Base-by-base conservation (phyloP, 768 basidiomycete species). In the Coprinopsis cinerea region DNA sequence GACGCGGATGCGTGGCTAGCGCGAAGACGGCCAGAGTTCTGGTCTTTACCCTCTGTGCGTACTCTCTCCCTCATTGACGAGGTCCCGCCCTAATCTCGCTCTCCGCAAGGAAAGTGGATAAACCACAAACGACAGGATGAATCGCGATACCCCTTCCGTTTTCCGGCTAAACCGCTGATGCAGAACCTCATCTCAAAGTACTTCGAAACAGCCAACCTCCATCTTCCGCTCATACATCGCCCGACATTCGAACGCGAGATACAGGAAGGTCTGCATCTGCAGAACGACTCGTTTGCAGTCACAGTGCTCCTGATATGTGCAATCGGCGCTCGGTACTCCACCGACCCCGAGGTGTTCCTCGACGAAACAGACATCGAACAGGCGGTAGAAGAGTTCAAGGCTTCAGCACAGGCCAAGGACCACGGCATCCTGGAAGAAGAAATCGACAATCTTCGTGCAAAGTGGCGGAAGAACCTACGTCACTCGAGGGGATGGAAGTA, bases 221-320 rank as follows among this genome's bases (percentile, higher is more conserved):
- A 75, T 46, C 57, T 77, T 0, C 88, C 90, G 1, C 70, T 93
- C 2, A 69, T 95, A 4, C 90, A 92, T 56, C 76, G 81, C 2
- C 81, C 81, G 0, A 77, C 78, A 4, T 90, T 93, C 55, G 74
- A 83, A 35, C 66, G 68, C 23, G 66, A 70, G n/a, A 55, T 84
- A 20, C 56, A 54, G 1, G 71, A 77, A 2, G 75, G 74, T 0
- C 57, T 80, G 1, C 81, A 88, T 57, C 59, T 71, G 15, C 63
- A 56, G 0, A 71, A 87, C 48, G 46, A 70, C 0, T 57, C 67
- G 0, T 90, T 92, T 58, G 78, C 73, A 0, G 63, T 75, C 1
- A 75, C 78, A 0, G 75, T 88, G 23, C 69, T 92, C 4, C 71
- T 88, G 1, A 77, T 89, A 0, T 89, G 86, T 58, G 88, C 91